Conservation (phyloP, 805 yeast species). For the Wickerhamiella brachini region DNA sequence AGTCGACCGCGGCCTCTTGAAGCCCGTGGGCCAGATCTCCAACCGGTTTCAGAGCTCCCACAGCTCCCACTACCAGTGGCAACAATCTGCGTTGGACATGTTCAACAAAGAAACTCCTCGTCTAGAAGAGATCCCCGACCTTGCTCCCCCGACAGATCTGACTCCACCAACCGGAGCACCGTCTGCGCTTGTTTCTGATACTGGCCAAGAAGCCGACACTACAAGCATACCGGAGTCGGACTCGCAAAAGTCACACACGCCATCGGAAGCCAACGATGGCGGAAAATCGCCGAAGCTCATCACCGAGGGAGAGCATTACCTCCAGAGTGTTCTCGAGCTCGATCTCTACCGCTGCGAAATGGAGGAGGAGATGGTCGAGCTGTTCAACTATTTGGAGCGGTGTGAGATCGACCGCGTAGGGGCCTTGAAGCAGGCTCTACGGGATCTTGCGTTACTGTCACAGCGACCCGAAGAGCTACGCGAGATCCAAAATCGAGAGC, state of each 20-base stretch:
- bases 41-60: conserved; percentile 52
- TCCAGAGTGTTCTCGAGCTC: conserved; percentile 38
- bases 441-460: conserved; percentile 39
- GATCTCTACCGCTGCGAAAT: conserved; percentile 54
- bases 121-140: background rate
- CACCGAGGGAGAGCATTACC: conserved; percentile 39
- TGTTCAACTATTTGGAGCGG: conserved; percentile 52
- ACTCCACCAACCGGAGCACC: background rate
- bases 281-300: conserved; percentile 3
- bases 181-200: no score
- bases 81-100: conserved; percentile 9
- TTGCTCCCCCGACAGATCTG: background rate
- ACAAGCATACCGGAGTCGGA: background rate
- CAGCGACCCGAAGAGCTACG: conserved; percentile 31
- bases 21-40: conserved; percentile 40
- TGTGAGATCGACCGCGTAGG: conserved; percentile 58
- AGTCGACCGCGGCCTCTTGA: conserved; percentile 44
- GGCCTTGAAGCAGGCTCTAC: conserved; percentile 51
- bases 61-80: conserved; percentile 57
- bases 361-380: conserved; percentile 54
- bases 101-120: conserved; percentile 3
- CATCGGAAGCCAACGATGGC: background rate
- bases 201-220: background rate
- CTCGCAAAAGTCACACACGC: background rate
- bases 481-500: conserved; percentile 35